Conservation (phyloP, 2,329 filamentous ascomycete species). For the Xylaria hypoxylon region DNA sequence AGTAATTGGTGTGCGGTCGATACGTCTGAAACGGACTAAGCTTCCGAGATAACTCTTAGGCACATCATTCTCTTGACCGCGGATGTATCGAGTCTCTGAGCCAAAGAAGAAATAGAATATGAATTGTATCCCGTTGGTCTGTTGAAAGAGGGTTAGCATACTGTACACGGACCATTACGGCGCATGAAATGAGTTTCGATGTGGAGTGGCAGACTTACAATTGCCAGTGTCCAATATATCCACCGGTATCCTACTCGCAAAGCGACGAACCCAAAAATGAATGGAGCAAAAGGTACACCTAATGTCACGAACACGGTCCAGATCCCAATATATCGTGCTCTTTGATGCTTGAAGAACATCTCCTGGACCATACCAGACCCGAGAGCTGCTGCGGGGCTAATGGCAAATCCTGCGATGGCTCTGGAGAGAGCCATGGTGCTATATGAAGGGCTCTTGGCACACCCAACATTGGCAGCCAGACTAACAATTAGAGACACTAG, state of each 20-base stretch:
- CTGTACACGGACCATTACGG: background rate
- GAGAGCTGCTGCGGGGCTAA: slow-evolving; percentile 34
- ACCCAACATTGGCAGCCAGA: slow-evolving; percentile 31
- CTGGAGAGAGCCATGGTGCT: slow-evolving; percentile 26
- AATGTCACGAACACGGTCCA: slow-evolving; percentile 35
- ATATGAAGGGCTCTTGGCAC: slow-evolving; percentile 31
- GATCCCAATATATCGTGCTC: slow-evolving; percentile 33
- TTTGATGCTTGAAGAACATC: slow-evolving; percentile 34
- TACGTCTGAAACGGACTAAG: slow-evolving; percentile 25
- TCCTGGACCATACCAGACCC: slow-evolving; percentile 32
- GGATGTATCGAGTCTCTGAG: slow-evolving; percentile 33
- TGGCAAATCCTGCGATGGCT: slow-evolving; percentile 24
- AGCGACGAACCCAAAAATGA: slow-evolving; percentile 36
- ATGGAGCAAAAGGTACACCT: slow-evolving; percentile 30
- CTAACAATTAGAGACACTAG: slow-evolving; percentile 28
- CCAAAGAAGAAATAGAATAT: slow-evolving; percentile 31
- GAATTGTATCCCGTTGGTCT: slow-evolving; percentile 30
- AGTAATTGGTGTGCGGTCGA: slow-evolving; percentile 26
- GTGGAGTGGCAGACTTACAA: slow-evolving; percentile 24
- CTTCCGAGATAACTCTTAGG: slow-evolving; percentile 3
- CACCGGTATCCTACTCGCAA: slow-evolving; percentile 34
- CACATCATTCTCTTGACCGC: slow-evolving; percentile 2
- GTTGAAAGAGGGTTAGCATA: background rate
- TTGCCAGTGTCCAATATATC: slow-evolving; percentile 36
- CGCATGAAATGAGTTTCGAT: background rate